Conservation (phyloP, 1,284 basidiomycete genomes). For the Exsudoporus floridanus region DNA sequence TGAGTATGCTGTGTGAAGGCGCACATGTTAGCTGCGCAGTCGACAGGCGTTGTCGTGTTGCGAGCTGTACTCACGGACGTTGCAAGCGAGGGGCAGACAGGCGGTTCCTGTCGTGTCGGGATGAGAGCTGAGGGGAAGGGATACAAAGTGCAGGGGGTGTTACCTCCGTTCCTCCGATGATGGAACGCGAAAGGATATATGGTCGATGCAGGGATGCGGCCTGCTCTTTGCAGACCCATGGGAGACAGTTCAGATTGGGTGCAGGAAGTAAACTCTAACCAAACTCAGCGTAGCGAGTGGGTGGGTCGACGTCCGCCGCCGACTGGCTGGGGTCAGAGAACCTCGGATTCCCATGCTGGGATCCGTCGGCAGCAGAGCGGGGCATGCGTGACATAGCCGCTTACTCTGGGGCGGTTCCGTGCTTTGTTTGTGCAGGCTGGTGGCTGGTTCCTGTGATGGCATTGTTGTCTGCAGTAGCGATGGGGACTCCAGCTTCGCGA, state of each 20-base stretch:
- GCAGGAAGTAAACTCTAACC: too few species aligned
- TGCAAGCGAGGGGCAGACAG: too few species aligned
- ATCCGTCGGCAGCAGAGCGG: slow-evolving; percentile 19
- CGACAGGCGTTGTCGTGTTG: too few species aligned
- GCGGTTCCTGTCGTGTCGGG: too few species aligned
- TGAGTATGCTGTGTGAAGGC: too few species aligned
- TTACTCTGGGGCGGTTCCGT: slow-evolving; percentile 28
- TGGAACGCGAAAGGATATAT: not conserved
- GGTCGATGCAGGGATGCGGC: slow-evolving; percentile 9
- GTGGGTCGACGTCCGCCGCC: too few species aligned
- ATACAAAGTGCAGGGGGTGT: slow-evolving; percentile 7
- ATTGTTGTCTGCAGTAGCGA: slow-evolving; percentile 13
- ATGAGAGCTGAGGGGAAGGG: too few species aligned
- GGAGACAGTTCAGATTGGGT: too few species aligned
- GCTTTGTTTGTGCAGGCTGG: slow-evolving; percentile 19
- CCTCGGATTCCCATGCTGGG: slow-evolving; percentile 13
- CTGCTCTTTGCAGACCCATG: not conserved
- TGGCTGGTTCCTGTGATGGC: slow-evolving; percentile 27
- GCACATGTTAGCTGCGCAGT: too few species aligned
- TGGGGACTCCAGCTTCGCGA: slow-evolving; percentile 20
- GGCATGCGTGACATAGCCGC: slow-evolving; percentile 4
- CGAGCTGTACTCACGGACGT: too few species aligned
- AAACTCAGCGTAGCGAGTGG: too few species aligned
- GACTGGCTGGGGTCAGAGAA: slow-evolving; percentile 7
- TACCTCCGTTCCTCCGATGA: slow-evolving; percentile 28